These are phyloP conservation scores for Tilletia walkeri DNA, from an alignment of 1,284 basidiomycete genomes.

Conservation along the genomic window DNA sequence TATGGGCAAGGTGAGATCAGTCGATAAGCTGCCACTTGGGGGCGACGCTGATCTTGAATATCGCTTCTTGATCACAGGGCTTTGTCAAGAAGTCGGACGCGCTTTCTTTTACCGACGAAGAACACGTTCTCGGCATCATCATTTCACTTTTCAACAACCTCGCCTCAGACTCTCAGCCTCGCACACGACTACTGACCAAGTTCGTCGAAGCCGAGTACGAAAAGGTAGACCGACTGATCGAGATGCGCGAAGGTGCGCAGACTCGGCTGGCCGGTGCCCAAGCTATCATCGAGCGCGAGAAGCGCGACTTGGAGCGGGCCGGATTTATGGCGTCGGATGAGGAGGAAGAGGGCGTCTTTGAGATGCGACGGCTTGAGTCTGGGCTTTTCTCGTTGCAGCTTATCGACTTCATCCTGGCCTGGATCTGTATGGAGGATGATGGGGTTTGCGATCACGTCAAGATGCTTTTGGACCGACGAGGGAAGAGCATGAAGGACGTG, in stretches of 20 bases:
- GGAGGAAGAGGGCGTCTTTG: constrained; percentile 74
- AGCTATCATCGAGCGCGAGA: constrained; percentile 65
- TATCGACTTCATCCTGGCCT: constrained; percentile 87
- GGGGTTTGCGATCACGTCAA: constrained; percentile 59
- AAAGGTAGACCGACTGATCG: constrained; percentile 86
- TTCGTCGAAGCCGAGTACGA: constrained; percentile 89
- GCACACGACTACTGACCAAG: constrained; percentile 83
- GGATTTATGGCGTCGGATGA: constrained; percentile 53
- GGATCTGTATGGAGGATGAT: constrained; percentile 97
- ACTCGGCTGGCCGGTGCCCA: constrained; percentile 66
- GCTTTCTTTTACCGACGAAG: constrained; percentile 64
- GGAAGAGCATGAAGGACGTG: constrained; percentile 26
- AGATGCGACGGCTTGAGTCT: constrained; percentile 76
- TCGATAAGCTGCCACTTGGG: neutral
- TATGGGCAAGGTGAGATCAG: constrained; percentile 76
- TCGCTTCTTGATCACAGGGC: constrained; percentile 15
- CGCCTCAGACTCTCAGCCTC: constrained; percentile 74
- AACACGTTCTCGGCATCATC: constrained; percentile 83
- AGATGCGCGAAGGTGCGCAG: constrained; percentile 73
- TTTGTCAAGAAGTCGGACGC: constrained; percentile 13
- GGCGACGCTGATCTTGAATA: neutral
- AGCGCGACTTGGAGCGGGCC: neutral
- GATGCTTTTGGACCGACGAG: constrained; percentile 28
- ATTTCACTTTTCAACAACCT: constrained; percentile 86
- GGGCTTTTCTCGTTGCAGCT: constrained; percentile 86